phyloP scores from a whole-genome alignment of 371 early-diverging fungal genomes.

The Polyrhizophydium stewartii region DNA sequence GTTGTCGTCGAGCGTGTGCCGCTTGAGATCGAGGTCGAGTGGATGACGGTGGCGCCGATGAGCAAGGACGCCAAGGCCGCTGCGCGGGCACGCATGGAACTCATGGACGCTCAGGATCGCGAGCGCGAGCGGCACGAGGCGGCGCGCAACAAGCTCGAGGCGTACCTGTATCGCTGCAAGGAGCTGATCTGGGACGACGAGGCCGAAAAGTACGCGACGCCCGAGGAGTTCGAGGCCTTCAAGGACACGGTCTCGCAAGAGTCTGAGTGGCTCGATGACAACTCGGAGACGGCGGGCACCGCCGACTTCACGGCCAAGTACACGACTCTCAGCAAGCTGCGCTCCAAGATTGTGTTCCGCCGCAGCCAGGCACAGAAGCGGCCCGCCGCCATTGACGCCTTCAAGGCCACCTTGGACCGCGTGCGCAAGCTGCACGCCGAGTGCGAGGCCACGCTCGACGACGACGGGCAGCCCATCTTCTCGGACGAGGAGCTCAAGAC shows the following conservation, averaged over 20 bases:
- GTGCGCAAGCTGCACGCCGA: slow-evolving; percentile 3
- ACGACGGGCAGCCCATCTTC: slow-evolving; percentile 52
- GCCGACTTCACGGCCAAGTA: slow-evolving; percentile 18
- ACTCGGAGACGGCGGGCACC: slow-evolving; percentile 65
- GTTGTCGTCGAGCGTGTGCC: slow-evolving; percentile 50
- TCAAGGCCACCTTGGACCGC: slow-evolving; percentile 22
- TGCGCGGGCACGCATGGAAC: slow-evolving; percentile 26
- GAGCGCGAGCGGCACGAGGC: slow-evolving; percentile 71
- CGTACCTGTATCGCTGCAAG: slow-evolving; percentile 80
- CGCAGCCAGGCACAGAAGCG: slow-evolving; percentile 58
- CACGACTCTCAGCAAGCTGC: slow-evolving; percentile 50
- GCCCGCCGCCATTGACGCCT: slow-evolving; percentile 46
- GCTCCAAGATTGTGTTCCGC: slow-evolving; percentile 57
- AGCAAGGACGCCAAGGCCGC: slow-evolving; percentile 18
- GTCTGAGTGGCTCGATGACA: slow-evolving; percentile 86
- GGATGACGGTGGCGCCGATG: slow-evolving; percentile 34
- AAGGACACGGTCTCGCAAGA: slow-evolving; percentile 52
- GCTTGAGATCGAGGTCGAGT: slow-evolving; percentile 37
- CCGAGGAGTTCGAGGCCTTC: slow-evolving; percentile 66
- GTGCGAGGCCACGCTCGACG: slow-evolving; percentile 25
- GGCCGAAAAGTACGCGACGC: slow-evolving; percentile 61
- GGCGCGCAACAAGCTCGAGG: slow-evolving; percentile 84
- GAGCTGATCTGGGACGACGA: slow-evolving; percentile 76
- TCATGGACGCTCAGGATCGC: slow-evolving; percentile 50
- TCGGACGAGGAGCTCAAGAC: slow-evolving; percentile 57